These are phyloP conservation scores for Penicillium taxi DNA, from an alignment of 495 filamentous ascomycete genomes.

Conservation along the genomic window DNA sequence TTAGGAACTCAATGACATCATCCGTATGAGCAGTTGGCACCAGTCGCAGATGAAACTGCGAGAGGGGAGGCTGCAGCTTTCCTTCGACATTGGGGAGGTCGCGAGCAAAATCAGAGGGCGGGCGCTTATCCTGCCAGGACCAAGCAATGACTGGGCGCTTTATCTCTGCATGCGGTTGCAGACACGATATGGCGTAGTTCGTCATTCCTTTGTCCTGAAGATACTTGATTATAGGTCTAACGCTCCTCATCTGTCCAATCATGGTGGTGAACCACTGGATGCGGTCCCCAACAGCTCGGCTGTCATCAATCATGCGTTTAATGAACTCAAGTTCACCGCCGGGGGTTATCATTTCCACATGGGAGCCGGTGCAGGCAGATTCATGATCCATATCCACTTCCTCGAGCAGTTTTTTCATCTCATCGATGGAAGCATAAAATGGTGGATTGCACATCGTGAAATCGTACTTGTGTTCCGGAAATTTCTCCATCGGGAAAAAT, in stretches of 20 bases:
- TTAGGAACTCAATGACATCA: constrained; percentile 23
- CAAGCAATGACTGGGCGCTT: constrained; percentile 82
- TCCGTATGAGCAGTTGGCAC: constrained; percentile 18
- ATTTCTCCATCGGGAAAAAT: constrained; percentile 49
- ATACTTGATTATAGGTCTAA: constrained; percentile 52
- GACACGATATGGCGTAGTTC: constrained; percentile 79
- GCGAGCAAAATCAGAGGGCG: constrained; percentile 48
- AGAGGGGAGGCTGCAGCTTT: constrained; percentile 52
- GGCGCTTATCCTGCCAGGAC: constrained; percentile 67
- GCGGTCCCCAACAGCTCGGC: constrained; percentile 46
- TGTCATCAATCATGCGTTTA: constrained; percentile 65
- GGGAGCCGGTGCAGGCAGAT: constrained; percentile 68
- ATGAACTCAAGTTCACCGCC: constrained; percentile 84
- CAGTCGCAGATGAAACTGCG: constrained; percentile 48
- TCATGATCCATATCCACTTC: not conserved
- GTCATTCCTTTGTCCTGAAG: constrained; percentile 51
- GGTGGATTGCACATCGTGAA: constrained; percentile 95
- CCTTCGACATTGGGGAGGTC: constrained; percentile 49
- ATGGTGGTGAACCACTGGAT: constrained; percentile 88
- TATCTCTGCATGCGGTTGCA: constrained; percentile 73
- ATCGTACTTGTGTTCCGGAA: constrained; percentile 54
- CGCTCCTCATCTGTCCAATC: constrained; percentile 74
- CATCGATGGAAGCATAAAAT: constrained; percentile 69
- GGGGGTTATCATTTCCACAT: constrained; percentile 76
- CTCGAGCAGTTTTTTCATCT: constrained; percentile 41